Base-by-base conservation (phyloP, 2,329 filamentous ascomycete genomes). In the Chaetothyriales sp. region DNA sequence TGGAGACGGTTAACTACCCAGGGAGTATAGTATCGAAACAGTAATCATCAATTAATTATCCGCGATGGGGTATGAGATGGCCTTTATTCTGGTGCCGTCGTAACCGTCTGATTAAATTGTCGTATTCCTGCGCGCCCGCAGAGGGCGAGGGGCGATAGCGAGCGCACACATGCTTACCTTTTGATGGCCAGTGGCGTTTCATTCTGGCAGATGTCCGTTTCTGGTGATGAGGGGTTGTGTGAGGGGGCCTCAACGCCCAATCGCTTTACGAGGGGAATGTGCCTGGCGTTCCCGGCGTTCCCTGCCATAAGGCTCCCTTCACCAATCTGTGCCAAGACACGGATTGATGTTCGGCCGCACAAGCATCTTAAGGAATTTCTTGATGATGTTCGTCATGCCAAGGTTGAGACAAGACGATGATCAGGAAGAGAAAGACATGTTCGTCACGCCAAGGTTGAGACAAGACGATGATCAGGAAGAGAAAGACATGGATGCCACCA, bases 31-130 rank as follows among this genome's bases (percentile, higher is more conserved):
- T 40, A 15, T 40, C 8, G 33, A 15, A 40, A 40, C 33, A 40
- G 33, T 40, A n/a, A n/a, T n/a, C n/a, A n/a, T n/a, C n/a, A n/a
- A n/a, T n/a, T n/a, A n/a, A n/a, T n/a, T n/a, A 15, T 13, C 33
- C 4, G 15, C 10, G 33, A 15, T 40, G 10, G 33, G 15, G 33
- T 40, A 40, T 15, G 33, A 5, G 33, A 40, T 40, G 33, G 5
- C 33, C 10, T 15, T 15, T 40, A 40, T 40, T 53, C 37, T 54
- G 52, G 20, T 56, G 47, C 19, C 52, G 47, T 37, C 53, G 43
- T 25, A 58, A 49, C 5, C 54, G 44, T 47, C 52, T 51, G 54
- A 56, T 56, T 49, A 33, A 51, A 46, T 5, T 15, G 46, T 6
- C 18, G 51, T 43, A 9, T 25, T 25, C 29, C 28, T 15, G 47